phyloP scores from a whole-genome alignment of 805 yeast genomes.

The Dipodascopsis tothii region DNA sequence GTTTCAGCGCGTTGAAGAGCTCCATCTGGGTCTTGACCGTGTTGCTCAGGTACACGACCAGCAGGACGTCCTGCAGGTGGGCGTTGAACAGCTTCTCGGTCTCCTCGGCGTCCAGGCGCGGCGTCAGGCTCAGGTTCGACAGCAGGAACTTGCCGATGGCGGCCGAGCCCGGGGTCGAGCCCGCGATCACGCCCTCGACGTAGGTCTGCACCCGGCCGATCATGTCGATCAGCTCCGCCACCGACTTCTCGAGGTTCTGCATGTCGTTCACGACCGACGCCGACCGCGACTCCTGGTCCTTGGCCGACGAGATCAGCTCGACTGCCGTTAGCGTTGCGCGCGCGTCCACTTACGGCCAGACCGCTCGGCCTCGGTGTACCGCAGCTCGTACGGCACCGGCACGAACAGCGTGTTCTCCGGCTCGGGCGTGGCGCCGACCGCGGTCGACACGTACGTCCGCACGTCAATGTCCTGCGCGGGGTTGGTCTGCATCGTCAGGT shows the following conservation, averaged over 20 bases:
- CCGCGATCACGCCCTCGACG: constrained; percentile 28
- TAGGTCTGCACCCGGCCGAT: constrained; percentile 35
- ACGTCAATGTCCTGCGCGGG: constrained; percentile 43
- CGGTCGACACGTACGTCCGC: constrained; percentile 74
- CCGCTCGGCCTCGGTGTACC: constrained; percentile 52
- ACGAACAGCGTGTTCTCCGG: constrained; percentile 55
- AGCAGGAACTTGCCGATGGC: constrained; percentile 62
- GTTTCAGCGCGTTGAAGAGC: constrained; percentile 18
- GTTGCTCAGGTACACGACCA: constrained; percentile 74
- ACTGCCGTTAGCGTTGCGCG: constrained; percentile 13
- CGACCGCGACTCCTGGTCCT: constrained; percentile 29
- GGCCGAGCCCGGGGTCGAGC: constrained; percentile 27
- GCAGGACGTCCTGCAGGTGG: constrained; percentile 70
- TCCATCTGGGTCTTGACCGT: constrained; percentile 66
- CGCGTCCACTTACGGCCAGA: constrained; percentile 41
- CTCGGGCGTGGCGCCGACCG: constrained; percentile 48
- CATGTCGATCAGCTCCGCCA: constrained; percentile 34
- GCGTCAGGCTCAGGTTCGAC: constrained; percentile 36
- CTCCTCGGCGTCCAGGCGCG: constrained; percentile 40
- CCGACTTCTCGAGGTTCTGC: constrained; percentile 30
- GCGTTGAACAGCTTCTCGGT: constrained; percentile 56
- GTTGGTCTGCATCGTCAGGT: constrained; percentile 61
- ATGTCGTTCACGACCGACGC: constrained; percentile 32
- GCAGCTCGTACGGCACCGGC: constrained; percentile 62
- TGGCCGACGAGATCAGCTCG: constrained; percentile 32